A percentile compares a stretch with the other conserved stretches of the same genome.
Evolutionary conservation across 2,329 filamentous ascomycete genomes (phyloP).

Genomic region (Calycina marina): DNA sequence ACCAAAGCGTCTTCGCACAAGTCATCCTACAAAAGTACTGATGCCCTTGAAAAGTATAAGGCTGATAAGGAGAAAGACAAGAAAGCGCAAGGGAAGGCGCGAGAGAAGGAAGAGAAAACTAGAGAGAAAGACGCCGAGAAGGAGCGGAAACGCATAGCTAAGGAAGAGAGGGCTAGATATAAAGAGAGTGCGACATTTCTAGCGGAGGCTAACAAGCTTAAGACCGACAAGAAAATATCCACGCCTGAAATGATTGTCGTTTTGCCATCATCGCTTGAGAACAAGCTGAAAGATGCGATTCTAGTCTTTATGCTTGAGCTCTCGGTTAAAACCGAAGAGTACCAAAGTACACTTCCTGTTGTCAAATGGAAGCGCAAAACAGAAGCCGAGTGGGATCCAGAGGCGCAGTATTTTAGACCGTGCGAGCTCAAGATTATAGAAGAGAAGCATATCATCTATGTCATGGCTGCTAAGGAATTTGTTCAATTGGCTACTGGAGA

Average conservation of each 20-base stretch:
- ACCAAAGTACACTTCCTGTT: conserved; percentile 31
- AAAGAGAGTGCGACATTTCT: conserved; percentile 52
- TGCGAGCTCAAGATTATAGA: conserved; percentile 26
- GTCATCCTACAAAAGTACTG: conserved; percentile 7
- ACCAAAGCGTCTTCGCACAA: conserved; percentile 1
- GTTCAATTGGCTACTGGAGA: conserved; percentile 39
- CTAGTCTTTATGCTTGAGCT: conserved; percentile 35
- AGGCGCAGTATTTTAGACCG: conserved; percentile 34
- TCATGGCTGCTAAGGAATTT: conserved; percentile 50
- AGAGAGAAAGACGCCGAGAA: conserved; percentile 26
- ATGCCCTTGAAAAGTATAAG: conserved; percentile 9
- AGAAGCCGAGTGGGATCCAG: conserved; percentile 31
- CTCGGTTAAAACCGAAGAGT: conserved; percentile 31
- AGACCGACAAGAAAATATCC: conserved; percentile 58
- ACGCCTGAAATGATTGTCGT: conserved; percentile 67
- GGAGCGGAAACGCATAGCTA: conserved; percentile 41
- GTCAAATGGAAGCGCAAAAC: conserved; percentile 40
- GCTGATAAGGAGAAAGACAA: conserved; percentile 11
- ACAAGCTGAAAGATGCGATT: conserved; percentile 30
- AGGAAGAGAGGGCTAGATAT: conserved; percentile 45
- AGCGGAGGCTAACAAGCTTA: conserved; percentile 58
- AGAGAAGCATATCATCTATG: conserved; percentile 37
- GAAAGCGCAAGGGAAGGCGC: conserved; percentile 9
- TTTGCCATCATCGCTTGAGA: conserved; percentile 41
- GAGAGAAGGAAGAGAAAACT: conserved; percentile 13